Percentiles rank a stretch among this genome's conserved stretches.
phyloP scores from a whole-genome alignment of 2,329 filamentous ascomycete species.

The Mycogone perniciosa region DNA sequence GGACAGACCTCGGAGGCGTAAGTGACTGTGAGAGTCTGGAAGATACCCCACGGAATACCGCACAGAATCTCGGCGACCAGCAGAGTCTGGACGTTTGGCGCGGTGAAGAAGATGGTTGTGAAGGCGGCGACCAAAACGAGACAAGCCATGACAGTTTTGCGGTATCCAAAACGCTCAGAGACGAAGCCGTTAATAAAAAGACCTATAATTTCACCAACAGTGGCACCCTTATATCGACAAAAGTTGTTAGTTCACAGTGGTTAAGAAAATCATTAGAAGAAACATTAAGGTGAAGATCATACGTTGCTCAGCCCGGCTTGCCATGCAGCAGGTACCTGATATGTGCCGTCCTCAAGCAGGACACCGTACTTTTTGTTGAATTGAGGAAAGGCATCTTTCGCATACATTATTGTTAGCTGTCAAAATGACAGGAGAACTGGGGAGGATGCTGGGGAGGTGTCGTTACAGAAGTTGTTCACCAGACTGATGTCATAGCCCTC shows the following conservation, averaged over 20 bases:
- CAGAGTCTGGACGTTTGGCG: constrained; percentile 51
- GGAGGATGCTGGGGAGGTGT: constrained; percentile 4
- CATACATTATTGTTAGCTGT: background rate
- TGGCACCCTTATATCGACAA: constrained; percentile 16
- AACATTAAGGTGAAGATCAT: constrained; percentile 18
- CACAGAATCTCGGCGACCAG: constrained; percentile 57
- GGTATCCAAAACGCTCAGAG: constrained; percentile 62
- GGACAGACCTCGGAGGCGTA: constrained; percentile 70
- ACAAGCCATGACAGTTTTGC: constrained; percentile 56
- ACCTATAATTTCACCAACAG: constrained; percentile 57
- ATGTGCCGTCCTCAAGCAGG: constrained; percentile 37
- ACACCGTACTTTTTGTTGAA: constrained; percentile 55
- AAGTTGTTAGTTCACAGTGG: background rate
- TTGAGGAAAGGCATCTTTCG: constrained; percentile 44
- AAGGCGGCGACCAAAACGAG: constrained; percentile 49
- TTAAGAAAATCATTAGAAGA: background rate
- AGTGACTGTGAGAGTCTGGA: constrained; percentile 54
- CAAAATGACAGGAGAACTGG: constrained; percentile 13
- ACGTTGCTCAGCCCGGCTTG: constrained; percentile 55
- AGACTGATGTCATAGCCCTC: constrained; percentile 81
- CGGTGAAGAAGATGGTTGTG: constrained; percentile 60
- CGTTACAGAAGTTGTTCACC: constrained; percentile 69
- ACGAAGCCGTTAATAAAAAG: constrained; percentile 59
- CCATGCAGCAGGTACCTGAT: constrained; percentile 55
- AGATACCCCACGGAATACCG: constrained; percentile 57